Evolutionary conservation across 73 alveolate species (phyloP).

Genomic region (Paramecium biaurelia): DNA sequence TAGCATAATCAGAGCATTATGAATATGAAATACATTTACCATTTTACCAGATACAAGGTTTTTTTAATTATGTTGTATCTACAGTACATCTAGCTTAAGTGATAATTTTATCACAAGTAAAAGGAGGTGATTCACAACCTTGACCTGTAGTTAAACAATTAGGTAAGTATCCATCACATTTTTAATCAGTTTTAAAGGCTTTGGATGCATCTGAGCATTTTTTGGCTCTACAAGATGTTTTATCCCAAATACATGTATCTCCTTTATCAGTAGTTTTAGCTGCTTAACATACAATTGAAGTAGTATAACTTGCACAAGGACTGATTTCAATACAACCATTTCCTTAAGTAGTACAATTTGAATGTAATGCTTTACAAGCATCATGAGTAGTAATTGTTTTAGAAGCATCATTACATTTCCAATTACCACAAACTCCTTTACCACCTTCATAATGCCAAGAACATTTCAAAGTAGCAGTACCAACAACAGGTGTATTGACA

Average conservation of each 20-base stretch:
- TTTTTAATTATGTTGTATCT: not conserved
- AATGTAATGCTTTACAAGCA: not conserved
- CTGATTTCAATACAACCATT: not conserved
- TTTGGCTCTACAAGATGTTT: not conserved
- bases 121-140: not conserved
- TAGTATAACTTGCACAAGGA: not conserved
- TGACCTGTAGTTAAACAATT: constrained; percentile 10
- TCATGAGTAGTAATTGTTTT: constrained; percentile 4
- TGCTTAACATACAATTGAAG: not conserved
- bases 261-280: constrained; percentile 36
- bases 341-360: constrained; percentile 3
- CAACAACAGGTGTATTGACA: not conserved
- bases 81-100: not conserved
- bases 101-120: not conserved
- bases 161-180: not conserved
- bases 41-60: not conserved
- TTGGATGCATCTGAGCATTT: constrained; percentile 32
- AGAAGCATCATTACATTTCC: not conserved
- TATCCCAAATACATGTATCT: constrained; percentile 20
- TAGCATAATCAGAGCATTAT: not conserved
- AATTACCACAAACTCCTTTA: not conserved
- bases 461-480: not conserved
- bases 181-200: not conserved
- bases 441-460: not conserved
- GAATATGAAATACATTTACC: not conserved